Conservation (phyloP, 2,329 filamentous ascomycete species). For the Rhinocladiella mackenziei region DNA sequence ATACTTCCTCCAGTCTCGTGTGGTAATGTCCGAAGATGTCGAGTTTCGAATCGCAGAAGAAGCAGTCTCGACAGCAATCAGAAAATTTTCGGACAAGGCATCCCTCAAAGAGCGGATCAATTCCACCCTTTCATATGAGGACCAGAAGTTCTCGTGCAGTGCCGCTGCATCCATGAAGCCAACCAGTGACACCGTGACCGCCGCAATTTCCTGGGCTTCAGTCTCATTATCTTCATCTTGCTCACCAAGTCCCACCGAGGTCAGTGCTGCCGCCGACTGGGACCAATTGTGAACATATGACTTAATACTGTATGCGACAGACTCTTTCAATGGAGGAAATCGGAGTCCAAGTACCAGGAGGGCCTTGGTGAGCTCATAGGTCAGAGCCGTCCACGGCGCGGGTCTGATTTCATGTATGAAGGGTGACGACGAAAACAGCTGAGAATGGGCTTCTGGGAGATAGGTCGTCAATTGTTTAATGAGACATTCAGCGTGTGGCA, state of each 20-base stretch:
- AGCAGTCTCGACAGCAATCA: constrained; percentile 81
- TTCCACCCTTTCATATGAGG: constrained; percentile 64
- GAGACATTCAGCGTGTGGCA: constrained; percentile 71
- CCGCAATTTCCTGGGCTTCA: constrained; percentile 64
- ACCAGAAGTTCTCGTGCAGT: constrained; percentile 77
- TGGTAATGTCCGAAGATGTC: constrained; percentile 58
- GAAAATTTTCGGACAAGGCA: constrained; percentile 77
- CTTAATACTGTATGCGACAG: constrained; percentile 63
- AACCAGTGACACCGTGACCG: constrained; percentile 76
- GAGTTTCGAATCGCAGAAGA: constrained; percentile 86
- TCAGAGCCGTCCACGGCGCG: constrained; percentile 81
- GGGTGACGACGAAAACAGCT: constrained; percentile 73
- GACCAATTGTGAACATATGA: constrained; percentile 69
- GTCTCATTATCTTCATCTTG: constrained; percentile 49
- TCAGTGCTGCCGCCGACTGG: constrained; percentile 54
- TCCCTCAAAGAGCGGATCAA: constrained; percentile 68
- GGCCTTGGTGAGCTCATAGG: constrained; percentile 72
- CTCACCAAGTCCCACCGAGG: constrained; percentile 54
- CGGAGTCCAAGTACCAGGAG: constrained; percentile 75
- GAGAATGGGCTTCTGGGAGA: constrained; percentile 76
- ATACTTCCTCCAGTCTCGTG: constrained; percentile 85
- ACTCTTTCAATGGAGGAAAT: constrained; percentile 64
- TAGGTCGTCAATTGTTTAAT: constrained; percentile 77
- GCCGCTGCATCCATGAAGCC: constrained; percentile 85
- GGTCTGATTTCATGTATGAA: constrained; percentile 79